Evolutionary conservation across 148 eudicot genomes (phyloP).

Genomic region (Nepenthes gracilis): DNA sequence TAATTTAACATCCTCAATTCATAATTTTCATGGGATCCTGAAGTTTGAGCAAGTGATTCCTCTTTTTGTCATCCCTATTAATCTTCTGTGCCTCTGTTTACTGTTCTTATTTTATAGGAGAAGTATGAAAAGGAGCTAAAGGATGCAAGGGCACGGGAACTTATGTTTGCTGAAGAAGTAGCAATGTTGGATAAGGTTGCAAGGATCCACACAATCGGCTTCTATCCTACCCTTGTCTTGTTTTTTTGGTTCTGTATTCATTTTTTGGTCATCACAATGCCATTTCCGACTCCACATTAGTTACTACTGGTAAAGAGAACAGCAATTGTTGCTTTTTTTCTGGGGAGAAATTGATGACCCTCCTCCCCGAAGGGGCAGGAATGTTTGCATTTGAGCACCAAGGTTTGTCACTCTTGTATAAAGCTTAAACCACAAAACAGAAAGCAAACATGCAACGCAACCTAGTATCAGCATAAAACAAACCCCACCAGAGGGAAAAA

Average conservation of each 20-base stretch:
- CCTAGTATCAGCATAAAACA: too few species aligned
- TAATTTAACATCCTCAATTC: neutral
- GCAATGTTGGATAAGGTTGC: slow-evolving; percentile 85
- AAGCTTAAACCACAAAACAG: too few species aligned
- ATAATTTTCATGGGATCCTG: too few species aligned
- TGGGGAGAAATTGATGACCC: too few species aligned
- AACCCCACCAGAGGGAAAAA: too few species aligned
- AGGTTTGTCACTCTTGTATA: too few species aligned
- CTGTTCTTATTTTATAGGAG: slow-evolving; percentile 25
- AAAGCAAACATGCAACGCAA: too few species aligned
- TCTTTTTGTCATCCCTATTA: slow-evolving; percentile 1
- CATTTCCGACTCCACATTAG: too few species aligned
- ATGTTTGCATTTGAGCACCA: too few species aligned
- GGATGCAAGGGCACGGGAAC: slow-evolving; percentile 93
- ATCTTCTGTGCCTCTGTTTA: neutral
- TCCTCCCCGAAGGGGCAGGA: too few species aligned
- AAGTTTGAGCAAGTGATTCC: neutral
- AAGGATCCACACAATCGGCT: slow-evolving; percentile 5
- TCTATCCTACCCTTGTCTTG: neutral
- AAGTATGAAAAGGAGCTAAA: slow-evolving; percentile 86
- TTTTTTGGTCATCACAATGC: neutral
- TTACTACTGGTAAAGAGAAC: too few species aligned
- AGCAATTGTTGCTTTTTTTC: too few species aligned
- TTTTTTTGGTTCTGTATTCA: neutral
- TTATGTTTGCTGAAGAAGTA: slow-evolving; percentile 94